Conservation (phyloP, 805 yeast species). For the Candida caryicola region DNA sequence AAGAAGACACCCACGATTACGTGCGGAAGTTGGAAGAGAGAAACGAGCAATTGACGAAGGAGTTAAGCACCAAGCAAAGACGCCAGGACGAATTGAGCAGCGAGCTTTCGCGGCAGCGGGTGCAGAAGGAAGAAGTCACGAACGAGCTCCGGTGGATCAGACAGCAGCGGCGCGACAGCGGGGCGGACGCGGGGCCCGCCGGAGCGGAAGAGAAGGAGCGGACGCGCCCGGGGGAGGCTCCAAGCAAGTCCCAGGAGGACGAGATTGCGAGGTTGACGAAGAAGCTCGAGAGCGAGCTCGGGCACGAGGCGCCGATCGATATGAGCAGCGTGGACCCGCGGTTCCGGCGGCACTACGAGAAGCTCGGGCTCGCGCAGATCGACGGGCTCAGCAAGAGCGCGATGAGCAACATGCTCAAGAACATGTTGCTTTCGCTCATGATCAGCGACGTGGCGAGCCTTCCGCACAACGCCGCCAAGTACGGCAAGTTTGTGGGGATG, state of each 20-base stretch:
- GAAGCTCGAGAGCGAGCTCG: conserved; percentile 8
- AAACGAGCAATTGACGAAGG: conserved; percentile 10
- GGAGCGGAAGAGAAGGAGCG: too few relatives aligned
- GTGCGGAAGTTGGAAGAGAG: conserved; percentile 6
- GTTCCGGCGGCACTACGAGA: conserved; percentile 24
- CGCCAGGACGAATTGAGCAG: conserved; percentile 10
- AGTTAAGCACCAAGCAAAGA: conserved; percentile 8
- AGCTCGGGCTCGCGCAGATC: conserved; percentile 26
- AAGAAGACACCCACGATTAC: not conserved
- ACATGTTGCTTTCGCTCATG: conserved; percentile 32
- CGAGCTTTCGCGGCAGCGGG: conserved; percentile 7
- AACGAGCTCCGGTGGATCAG: conserved; percentile 4
- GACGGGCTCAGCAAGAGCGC: conserved; percentile 28
- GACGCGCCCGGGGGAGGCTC: too few relatives aligned
- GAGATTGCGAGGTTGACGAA: not conserved
- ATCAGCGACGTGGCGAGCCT: conserved; percentile 29
- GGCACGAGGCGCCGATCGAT: conserved; percentile 8
- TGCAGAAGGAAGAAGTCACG: conserved; percentile 2
- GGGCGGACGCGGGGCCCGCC: not conserved
- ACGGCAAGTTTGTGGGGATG: conserved; percentile 25
- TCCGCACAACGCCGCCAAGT: conserved; percentile 23
- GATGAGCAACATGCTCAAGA: conserved; percentile 31
- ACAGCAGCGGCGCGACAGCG: not conserved
- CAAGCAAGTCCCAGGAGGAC: not conserved
- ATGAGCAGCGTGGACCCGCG: conserved; percentile 6